Conservation (phyloP, 345 rosid species). For the Hirschfeldia incana region DNA sequence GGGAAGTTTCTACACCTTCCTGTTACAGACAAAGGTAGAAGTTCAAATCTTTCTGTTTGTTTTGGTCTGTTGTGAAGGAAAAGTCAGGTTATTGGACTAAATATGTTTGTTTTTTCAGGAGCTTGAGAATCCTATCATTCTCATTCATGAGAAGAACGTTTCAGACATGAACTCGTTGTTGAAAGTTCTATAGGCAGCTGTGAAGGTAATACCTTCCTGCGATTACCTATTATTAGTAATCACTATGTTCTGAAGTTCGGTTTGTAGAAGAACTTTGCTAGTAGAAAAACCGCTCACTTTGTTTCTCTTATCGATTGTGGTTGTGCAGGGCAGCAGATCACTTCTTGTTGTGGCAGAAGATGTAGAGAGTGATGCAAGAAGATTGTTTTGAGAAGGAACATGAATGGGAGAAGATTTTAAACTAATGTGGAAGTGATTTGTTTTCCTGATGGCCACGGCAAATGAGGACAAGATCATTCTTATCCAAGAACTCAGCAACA, state of each 20-base stretch:
- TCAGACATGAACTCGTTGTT: slow-evolving; percentile 71
- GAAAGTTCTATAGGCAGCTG: slow-evolving; percentile 70
- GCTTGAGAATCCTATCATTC: slow-evolving; percentile 88
- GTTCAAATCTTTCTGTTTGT: slow-evolving; percentile 33
- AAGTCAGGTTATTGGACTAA: slow-evolving; percentile 1
- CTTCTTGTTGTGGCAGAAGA: slow-evolving; percentile 91
- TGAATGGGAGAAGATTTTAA: too few species aligned
- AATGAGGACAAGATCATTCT: slow-evolving; percentile 87
- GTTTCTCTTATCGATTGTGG: slow-evolving; percentile 13
- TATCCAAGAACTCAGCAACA: slow-evolving; percentile 76
- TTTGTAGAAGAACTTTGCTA: background rate
- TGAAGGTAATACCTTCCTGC: slow-evolving; percentile 45
- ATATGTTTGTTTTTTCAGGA: slow-evolving; percentile 56
- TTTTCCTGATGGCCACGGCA: slow-evolving; percentile 96
- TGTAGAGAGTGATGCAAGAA: slow-evolving; percentile 65
- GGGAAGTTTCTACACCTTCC: too few species aligned
- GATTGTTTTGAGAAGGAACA: too few species aligned
- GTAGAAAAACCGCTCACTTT: slow-evolving; percentile 18
- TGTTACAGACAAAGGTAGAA: too few species aligned
- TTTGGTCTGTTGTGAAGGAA: background rate
- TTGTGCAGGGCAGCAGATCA: slow-evolving; percentile 64
- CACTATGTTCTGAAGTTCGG: background rate
- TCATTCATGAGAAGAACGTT: slow-evolving; percentile 84
- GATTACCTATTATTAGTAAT: background rate
- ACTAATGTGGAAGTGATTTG: too few species aligned